Evolutionary conservation across 2,329 filamentous ascomycete genomes (phyloP), one percentile per base, ranked within the genome.

Genomic region (Monilinia aucupariae): DNA sequence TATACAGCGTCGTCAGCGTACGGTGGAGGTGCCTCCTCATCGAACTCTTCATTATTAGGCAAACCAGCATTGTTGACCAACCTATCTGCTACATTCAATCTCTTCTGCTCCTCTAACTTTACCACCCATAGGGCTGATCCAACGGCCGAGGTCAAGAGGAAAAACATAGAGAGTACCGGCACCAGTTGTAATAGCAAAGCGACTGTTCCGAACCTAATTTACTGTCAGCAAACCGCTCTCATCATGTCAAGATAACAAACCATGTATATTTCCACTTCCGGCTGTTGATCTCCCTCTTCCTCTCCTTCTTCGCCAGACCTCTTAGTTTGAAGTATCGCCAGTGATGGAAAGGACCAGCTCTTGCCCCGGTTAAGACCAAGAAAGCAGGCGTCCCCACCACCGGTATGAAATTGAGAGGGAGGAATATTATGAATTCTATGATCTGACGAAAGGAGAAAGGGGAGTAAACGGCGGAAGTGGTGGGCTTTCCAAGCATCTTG

Each of bases 381-480:
- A 97, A 99, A 66, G 94, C 81, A 0, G 91, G 90, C 0, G 89
- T 89, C 20, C 93, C 93, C 17, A 91, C 83, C 53, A 88, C 85
- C 0, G 93, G 93, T 20, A 97, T 84, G 27, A 99, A 85, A 74
- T 96, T 97, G 64, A 99, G 82, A 1, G 94, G 89, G 1, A 92
- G 80, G 71, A 88, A 87, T 37, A 90, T 70, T 43, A 96, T 79
- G 65, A 97, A 88, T 76, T 97, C 93, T 66, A 90, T 73, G 63
- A 96, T 94, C 75, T 97, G 93, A n/a, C 90, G 84, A 61, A 96
- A 78, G 62, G 90, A 96, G 80, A 96, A 97, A 0, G 93, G 93
- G 10, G 89, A 87, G 76, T 94, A 97, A 22, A 91, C 82, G 0
- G 91, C 90, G 1, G 85, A 81, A 27, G 79, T 85, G 0, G 88